Percentiles rank a stretch among this genome's conserved stretches.
phyloP scores from a whole-genome alignment of 176 grass and related monocot species.

The Panicum miliaceum region DNA sequence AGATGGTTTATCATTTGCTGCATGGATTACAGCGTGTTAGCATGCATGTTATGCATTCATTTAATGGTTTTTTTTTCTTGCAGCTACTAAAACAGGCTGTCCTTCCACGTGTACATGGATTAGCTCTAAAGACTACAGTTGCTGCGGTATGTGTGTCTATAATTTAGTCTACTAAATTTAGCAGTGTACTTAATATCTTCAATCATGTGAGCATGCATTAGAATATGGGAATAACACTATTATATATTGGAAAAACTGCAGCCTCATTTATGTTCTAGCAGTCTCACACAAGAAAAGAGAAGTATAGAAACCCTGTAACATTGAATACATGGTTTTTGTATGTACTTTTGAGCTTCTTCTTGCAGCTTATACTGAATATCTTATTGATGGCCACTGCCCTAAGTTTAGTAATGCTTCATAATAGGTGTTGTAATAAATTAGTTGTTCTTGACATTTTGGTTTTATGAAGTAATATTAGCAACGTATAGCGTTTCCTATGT shows the following conservation, averaged over 20 bases:
- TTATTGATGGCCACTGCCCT: background rate
- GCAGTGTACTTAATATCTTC: slow-evolving; percentile 12
- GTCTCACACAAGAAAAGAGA: background rate
- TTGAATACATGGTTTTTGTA: slow-evolving; percentile 22
- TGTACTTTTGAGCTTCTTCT: slow-evolving; percentile 18
- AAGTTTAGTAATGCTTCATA: slow-evolving; percentile 5
- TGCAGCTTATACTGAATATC: background rate
- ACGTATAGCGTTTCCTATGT: slow-evolving; percentile 2
- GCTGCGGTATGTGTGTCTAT: slow-evolving; percentile 72
- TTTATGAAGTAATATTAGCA: slow-evolving; percentile 28
- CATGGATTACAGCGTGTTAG: background rate
- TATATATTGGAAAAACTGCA: background rate
- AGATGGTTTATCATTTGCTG: background rate
- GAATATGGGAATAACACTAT: background rate
- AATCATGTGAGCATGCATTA: slow-evolving; percentile 4
- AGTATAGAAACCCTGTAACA: background rate
- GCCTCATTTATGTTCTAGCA: slow-evolving; percentile 21
- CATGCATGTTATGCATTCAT: slow-evolving; percentile 3
- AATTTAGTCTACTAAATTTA: slow-evolving; percentile 13
- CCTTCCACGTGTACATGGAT: slow-evolving; percentile 89
- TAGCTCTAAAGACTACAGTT: slow-evolving; percentile 96
- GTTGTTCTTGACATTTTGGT: background rate
- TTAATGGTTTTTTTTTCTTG: slow-evolving; percentile 12
- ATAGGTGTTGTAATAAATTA: background rate
- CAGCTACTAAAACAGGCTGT: slow-evolving; percentile 93